Conservation (phyloP, 2,329 filamentous ascomycete species). For the Phialophora expanda region DNA sequence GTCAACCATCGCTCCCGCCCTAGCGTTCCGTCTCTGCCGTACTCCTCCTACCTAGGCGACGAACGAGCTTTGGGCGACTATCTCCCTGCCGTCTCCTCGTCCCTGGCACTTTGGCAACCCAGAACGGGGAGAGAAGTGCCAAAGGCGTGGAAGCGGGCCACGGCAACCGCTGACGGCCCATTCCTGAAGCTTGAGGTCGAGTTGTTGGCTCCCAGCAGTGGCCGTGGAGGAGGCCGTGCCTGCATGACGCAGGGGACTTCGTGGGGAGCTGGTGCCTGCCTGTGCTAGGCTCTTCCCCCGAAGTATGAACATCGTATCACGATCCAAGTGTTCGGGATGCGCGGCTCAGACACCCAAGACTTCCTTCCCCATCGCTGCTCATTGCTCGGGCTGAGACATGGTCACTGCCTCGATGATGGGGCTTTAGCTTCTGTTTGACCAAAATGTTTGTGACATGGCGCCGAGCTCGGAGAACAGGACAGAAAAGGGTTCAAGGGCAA, state of each 20-base stretch:
- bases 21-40: background rate
- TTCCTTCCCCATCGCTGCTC: background rate
- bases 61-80: conserved; percentile 8
- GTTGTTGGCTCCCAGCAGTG: conserved; percentile 12
- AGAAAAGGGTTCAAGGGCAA: background rate
- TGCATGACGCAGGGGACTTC: conserved; percentile 28
- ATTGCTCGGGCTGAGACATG: conserved; percentile 3
- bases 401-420: background rate
- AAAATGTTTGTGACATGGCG: background rate
- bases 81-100: background rate
- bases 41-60: conserved; percentile 9
- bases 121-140: background rate
- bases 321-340: conserved; percentile 11
- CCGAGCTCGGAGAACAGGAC: conserved; percentile 9
- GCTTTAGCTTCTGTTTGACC: background rate
- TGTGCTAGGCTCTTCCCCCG: conserved; percentile 3
- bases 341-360: conserved; percentile 8
- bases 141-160: conserved; percentile 2
- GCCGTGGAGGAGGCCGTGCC: conserved; percentile 16
- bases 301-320: conserved; percentile 5
- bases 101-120: background rate
- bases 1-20: conserved; percentile 2
- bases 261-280: conserved; percentile 4
- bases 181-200: conserved; percentile 2
- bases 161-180: conserved; percentile 13